Base-by-base conservation (phyloP, 192 early-diverging fungal species). In the Umbelopsis ramanniana region DNA sequence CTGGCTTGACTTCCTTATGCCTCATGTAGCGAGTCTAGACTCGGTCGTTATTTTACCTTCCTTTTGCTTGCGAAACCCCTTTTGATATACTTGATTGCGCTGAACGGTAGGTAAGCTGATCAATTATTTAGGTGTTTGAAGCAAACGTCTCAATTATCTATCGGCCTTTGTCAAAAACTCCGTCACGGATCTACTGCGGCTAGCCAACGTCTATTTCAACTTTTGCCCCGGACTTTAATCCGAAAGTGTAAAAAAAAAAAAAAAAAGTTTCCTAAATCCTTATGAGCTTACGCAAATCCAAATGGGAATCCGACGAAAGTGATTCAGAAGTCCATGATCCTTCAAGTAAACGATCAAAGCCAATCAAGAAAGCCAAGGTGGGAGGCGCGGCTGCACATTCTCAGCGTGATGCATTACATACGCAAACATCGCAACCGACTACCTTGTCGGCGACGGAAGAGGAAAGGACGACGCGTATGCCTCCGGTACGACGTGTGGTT, bases 251-350 rank as follows among this genome's bases (percentile, higher is more conserved):
- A n/a, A 12, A 12, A n/a, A n/a, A 48, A 48, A 48, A 17, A 50
- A 6, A 50, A 5, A 50, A 5, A 50, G 3, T 0, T 10, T 11
- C 57, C 6, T 33, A 63, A 38, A 63, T 29, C 57, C 48, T n/a
- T 37, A 63, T 63, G 57, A 63, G 57, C 57, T 63, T 33, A 48
- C 52, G 60, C 46, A 72, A 72, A 47, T 72, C 71, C 1, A 72
- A 72, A 35, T 72, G 71, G 71, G 71, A 72, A 50, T 52, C 55
- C 9, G 71, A 72, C 46, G 71, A 72, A 46, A 66, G 63, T 21
- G 71, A 72, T 60, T 22, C 43, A 21, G 52, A 45, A 45, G 19
- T 53, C 37, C 4, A 71, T 29, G 29, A 63, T 63, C 29, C 10
- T 38, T 12, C 33, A 3, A 63, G 29, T 8, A 63, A 63, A 33